Evolutionary conservation across 192 early-diverging fungal species (phyloP), one percentile per base, ranked within the genome.

Genomic region (Entomortierella chlamydospora): DNA sequence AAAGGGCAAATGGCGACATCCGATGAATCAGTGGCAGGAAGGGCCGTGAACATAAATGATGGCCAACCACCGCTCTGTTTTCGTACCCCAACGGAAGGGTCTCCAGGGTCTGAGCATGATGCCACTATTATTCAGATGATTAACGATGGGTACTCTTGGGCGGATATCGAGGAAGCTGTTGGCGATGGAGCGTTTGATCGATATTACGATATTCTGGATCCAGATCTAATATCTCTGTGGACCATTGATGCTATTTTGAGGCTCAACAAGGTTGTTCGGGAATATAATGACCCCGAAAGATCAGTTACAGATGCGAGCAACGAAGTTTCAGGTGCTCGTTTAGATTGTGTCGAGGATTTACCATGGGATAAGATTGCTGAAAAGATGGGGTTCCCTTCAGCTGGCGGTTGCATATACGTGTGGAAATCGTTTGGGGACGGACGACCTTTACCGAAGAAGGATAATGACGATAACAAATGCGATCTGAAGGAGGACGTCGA

Each of bases 161-260:
- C 43, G 1, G 57, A 73, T 12, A 73, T 73, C 25, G 63, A 73
- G 15, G 28, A 28, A 0, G 30, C 52, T 1, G 47, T 57, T 5
- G 71, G 47, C 0, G 49, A 42, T 0, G 56, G 45, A 12, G 57
- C 57, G n/a, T 73, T 73, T 73, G 71, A 73, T 30, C 71, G 71
- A 9, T 73, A 73, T 29, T 65, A 73, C 28, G 8, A 17, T n/a
- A 29, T 65, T 17, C 51, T 73, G 26, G 62, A 73, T 28, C 71
- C 71, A 8, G 54, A 49, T 1, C 29, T 73, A 7, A 20, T 29
- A 5, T 34, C 45, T 3, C 43, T 51, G 3, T 73, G 71, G 71
- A 60, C 55, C 5, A 6, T 2, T 10, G 22, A 65, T 10, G 56
- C 43, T 2, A 58, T 73, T 1, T n/a, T 20, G 2, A 31, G 15